Base-by-base conservation (phyloP, 2,329 filamentous ascomycete genomes). In the Trichothecium sympodiale region DNA sequence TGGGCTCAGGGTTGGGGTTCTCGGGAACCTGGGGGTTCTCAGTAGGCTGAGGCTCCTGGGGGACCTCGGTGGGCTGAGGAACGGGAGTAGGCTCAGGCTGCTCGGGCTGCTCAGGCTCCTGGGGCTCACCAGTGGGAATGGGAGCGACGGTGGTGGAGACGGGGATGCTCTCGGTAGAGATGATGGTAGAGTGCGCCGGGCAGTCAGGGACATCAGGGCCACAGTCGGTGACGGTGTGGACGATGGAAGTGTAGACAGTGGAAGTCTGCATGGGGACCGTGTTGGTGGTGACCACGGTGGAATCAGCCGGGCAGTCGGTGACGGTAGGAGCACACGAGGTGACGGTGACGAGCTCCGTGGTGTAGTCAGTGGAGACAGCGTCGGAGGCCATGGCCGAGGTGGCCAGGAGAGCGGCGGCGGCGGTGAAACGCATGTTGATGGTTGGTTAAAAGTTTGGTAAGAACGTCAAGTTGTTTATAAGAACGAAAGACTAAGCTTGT, bases 191-290 rank as follows among this genome's bases (percentile, higher is more conserved):
- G 46, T 51, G 53, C 26, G 56, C 55, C 41, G 70, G 71, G 70
- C 78, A 82, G 73, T 80, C 52, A 56, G 71, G 69, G 51, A 80
- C 73, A 41, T 65, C 65, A 34, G 73, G 61, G 39, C 59, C 64
- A 64, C 75, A 80, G 38, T 65, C 67, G 59, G 71, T 78, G 65
- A 79, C 60, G 59, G 74, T 80, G 53, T 71, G 61, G 54, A 76
- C 60, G 48, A 65, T 64, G 54, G 72, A 77, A 47, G 61, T 54
- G 66, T 69, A 75, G 63, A 77, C 59, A 54, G 71, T 68, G 38
- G 57, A 61, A 46, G 69, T 69, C 49, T 67, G 67, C 43, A 61
- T 49, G 38, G 66, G 52, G 35, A 60, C 45, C 39, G 60, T 46
- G 46, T 54, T 57, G 43, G 57, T 60, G 43, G 53, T 46, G 41